Evolutionary conservation across 345 rosid genomes (phyloP).

Genomic region (Cardamine resedifolia): DNA sequence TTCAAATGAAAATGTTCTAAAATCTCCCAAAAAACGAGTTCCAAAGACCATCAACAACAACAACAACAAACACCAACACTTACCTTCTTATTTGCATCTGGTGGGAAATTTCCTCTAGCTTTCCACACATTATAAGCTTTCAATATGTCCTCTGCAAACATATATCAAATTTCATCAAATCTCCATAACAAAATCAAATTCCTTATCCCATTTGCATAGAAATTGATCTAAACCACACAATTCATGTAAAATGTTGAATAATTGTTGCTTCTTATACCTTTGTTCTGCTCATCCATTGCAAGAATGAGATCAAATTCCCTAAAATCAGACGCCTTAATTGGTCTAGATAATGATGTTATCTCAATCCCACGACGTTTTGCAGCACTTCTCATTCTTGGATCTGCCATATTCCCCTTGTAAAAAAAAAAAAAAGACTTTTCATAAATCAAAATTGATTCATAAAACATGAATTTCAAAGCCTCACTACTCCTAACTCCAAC

Average conservation of each 20-base stretch:
- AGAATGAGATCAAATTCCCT: slow-evolving; percentile 80
- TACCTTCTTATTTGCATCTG: slow-evolving; percentile 81
- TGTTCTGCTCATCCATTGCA: slow-evolving; percentile 89
- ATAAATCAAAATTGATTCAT: neutral
- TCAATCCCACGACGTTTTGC: slow-evolving; percentile 80
- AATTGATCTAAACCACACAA: slow-evolving; percentile 3
- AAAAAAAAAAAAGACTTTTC: neutral
- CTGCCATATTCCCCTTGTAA: slow-evolving; percentile 75
- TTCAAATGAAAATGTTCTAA: neutral
- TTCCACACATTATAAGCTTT: slow-evolving; percentile 78
- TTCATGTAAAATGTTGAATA: neutral
- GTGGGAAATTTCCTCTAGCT: slow-evolving; percentile 55
- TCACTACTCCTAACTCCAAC: neutral
- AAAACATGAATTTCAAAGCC: neutral
- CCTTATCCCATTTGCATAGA: no score
- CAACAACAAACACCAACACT: neutral
- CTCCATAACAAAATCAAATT: neutral
- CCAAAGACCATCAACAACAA: neutral
- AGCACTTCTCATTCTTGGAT: slow-evolving; percentile 89
- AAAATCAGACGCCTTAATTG: slow-evolving; percentile 80
- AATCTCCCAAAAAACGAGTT: neutral
- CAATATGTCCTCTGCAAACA: slow-evolving; percentile 67
- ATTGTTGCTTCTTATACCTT: slow-evolving; percentile 36
- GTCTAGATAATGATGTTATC: slow-evolving; percentile 92
- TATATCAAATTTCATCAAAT: neutral